These are phyloP conservation scores for Trichosporon coremiiforme DNA, from an alignment of 1,284 basidiomycete species.

Conservation along the genomic window DNA sequence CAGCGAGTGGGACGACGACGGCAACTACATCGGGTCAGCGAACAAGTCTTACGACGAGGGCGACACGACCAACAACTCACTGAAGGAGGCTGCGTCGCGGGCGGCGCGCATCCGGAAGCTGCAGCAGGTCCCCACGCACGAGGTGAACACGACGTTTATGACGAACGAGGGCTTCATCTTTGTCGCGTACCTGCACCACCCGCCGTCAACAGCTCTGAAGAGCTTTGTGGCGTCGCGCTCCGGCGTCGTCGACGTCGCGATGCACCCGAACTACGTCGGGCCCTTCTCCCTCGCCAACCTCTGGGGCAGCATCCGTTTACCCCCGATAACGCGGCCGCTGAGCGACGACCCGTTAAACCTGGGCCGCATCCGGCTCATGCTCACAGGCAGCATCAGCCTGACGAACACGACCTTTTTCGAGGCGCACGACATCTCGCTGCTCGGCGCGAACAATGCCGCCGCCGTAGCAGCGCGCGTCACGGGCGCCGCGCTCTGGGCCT, in stretches of 20 bases:
- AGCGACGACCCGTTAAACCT: constrained; percentile 36
- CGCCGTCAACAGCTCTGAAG: constrained; percentile 41
- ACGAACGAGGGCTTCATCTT: constrained; percentile 50
- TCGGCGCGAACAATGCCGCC: constrained; percentile 25
- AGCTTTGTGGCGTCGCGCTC: constrained; percentile 39
- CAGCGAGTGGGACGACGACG: neutral
- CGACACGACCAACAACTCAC: neutral
- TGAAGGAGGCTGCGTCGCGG: constrained; percentile 14
- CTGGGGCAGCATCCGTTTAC: constrained; percentile 46
- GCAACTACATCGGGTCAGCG: neutral
- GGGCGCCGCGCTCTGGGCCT: constrained; percentile 42
- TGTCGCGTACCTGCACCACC: constrained; percentile 50
- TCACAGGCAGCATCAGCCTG: constrained; percentile 39
- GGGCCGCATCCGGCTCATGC: constrained; percentile 34
- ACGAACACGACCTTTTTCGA: constrained; percentile 33
- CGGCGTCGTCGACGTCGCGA: constrained; percentile 44
- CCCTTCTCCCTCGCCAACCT: constrained; percentile 46
- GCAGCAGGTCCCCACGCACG: constrained; percentile 29
- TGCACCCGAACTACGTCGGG: constrained; percentile 54
- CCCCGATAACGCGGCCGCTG: constrained; percentile 27
- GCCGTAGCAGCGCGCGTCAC: constrained; percentile 36
- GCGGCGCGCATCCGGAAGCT: constrained; percentile 8
- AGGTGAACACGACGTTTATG: constrained; percentile 44
- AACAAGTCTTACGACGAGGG: neutral
- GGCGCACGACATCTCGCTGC: constrained; percentile 34